Base-by-base conservation (phyloP, 768 basidiomycete species). In the Russula foetens region DNA sequence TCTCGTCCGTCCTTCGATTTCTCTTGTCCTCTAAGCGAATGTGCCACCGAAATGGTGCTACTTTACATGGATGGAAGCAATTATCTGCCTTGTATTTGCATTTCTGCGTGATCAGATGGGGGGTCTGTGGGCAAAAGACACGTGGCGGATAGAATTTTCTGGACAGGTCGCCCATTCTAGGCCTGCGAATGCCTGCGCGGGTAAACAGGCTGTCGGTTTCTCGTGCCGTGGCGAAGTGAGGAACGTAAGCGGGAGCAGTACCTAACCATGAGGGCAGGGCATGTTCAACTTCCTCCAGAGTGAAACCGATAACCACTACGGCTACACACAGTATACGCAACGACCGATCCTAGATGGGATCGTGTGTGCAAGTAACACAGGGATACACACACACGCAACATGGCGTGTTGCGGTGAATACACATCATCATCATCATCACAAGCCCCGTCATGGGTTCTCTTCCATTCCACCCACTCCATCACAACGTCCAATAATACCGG, bases 211-310 rank as follows among this genome's bases (percentile, higher is more conserved):
- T 33, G 31, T 33, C 11, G 31, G 6, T 33, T 15, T 53, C 26
- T 53, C 28, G 41, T 54, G 26, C 12, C 46, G 46, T 47, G 55
- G 23, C 33, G 45, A 53, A 45, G 26, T 8, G 23, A 39, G 51
- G 51, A 35, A 59, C 52, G 58, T 59, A 53, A 59, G 52, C 24
- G 52, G 58, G 14, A 39, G 46, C 38, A 39, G 33, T 23, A 45
- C 51, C 51, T 44, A 53, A 41, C 51, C 58, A 59, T 53, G 58
- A 53, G 58, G 58, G 58, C 51, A 26, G 45, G 52, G 58, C 58
- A 47, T 59, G 58, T 59, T n/a, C n/a, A n/a, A n/a, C n/a, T n/a
- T 53, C 23, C 24, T 53, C 39, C 8, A 45, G 50, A 21, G 29
- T 44, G 33, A 44, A 31, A 52, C 2, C 24, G 21, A 35, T 45